Conservation (phyloP, 2,329 filamentous ascomycete species). For the Ilyonectria robusta region DNA sequence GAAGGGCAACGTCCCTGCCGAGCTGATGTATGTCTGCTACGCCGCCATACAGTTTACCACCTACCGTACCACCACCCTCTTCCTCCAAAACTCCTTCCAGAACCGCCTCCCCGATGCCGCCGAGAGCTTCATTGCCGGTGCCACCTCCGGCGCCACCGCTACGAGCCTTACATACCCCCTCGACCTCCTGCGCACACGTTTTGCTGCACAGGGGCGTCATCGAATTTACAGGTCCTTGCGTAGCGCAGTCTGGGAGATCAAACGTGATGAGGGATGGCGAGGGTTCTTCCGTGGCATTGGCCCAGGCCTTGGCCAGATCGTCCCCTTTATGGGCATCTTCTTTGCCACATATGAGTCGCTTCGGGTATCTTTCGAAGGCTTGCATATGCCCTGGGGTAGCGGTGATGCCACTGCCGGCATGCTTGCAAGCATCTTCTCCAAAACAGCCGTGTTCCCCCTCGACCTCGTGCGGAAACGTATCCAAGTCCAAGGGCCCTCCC, state of each 20-base stretch:
- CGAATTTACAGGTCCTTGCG: conserved; percentile 83
- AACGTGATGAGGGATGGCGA: conserved; percentile 77
- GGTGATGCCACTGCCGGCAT: conserved; percentile 89
- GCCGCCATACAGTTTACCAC: conserved; percentile 90
- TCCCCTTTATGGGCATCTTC: conserved; percentile 98
- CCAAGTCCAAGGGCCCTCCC: conserved; percentile 94
- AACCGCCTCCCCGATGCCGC: conserved; percentile 72
- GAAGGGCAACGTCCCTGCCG: conserved; percentile 98
- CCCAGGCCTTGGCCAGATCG: conserved; percentile 87
- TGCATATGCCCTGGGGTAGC: conserved; percentile 78
- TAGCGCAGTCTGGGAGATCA: conserved; percentile 80
- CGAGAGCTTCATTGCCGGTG: conserved; percentile 88
- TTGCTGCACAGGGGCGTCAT: conserved; percentile 91
- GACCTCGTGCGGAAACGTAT: conserved; percentile 94
- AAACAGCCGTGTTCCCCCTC: conserved; percentile 92
- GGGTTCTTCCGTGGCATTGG: conserved; percentile 93
- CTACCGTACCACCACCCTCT: conserved; percentile 82
- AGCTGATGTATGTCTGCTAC: conserved; percentile 94
- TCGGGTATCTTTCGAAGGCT: conserved; percentile 68
- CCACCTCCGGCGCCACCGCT: conserved; percentile 83
- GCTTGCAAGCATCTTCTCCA: conserved; percentile 83
- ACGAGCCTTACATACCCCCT: conserved; percentile 92
- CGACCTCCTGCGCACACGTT: conserved; percentile 92
- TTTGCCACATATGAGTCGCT: conserved; percentile 90
- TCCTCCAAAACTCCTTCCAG: conserved; percentile 69